Evolutionary conservation across 148 eudicot genomes (phyloP).

Genomic region (Amaranthus hypochondriacus): DNA sequence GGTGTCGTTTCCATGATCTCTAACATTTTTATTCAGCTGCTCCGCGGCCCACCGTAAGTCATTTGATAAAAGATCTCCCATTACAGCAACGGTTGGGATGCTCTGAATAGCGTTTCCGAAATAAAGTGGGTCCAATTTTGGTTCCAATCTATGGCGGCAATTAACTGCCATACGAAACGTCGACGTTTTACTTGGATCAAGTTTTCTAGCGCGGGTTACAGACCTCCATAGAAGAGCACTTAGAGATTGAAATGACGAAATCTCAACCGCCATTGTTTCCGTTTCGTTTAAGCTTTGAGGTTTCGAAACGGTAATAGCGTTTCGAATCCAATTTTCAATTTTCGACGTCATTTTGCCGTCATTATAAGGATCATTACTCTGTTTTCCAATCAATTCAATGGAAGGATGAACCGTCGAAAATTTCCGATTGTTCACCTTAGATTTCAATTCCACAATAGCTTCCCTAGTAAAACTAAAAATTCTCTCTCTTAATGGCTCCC

Average conservation of each 20-base stretch:
- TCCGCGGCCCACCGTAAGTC: constrained; percentile 81
- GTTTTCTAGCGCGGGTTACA: constrained; percentile 70
- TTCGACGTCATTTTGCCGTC: constrained; percentile 22
- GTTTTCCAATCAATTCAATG: constrained; percentile 51
- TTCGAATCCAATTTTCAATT: constrained; percentile 36
- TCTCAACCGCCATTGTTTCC: constrained; percentile 34
- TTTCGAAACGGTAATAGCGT: constrained; percentile 33
- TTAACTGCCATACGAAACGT: constrained; percentile 92
- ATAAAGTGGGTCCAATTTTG: constrained; percentile 52
- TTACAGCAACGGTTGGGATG: constrained; percentile 57
- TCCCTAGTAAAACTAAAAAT: constrained; percentile 69
- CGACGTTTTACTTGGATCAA: constrained; percentile 34
- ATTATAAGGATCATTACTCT: constrained; percentile 48
- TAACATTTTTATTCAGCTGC: constrained; percentile 53
- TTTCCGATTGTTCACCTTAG: constrained; percentile 40
- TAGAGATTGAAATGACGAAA: constrained; percentile 74
- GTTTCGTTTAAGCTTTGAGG: constrained; percentile 16
- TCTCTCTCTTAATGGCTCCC: constrained; percentile 61
- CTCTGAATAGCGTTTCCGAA: constrained; percentile 96
- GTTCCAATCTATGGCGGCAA: constrained; percentile 70
- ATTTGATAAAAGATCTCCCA: constrained; percentile 42
- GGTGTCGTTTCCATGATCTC: constrained; percentile 40
- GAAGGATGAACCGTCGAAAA: constrained; percentile 18
- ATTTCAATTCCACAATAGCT: constrained; percentile 52
- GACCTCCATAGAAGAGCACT: constrained; percentile 70